Evolutionary conservation across 805 yeast species (phyloP).

Genomic region (Maudiozyma bulderi): DNA sequence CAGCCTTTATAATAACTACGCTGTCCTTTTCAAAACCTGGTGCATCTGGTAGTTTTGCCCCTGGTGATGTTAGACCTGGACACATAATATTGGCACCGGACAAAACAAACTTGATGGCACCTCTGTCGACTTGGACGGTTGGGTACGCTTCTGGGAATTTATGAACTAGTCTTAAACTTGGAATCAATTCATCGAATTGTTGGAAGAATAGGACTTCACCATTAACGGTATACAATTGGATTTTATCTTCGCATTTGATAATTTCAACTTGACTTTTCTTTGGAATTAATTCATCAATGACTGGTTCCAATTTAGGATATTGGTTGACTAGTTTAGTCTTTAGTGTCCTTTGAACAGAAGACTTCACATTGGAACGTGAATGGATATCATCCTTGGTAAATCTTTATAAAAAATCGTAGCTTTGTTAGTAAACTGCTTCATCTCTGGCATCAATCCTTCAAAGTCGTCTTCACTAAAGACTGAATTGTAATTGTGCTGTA

Average conservation of each 20-base stretch:
- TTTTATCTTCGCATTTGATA: constrained; percentile 83
- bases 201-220: constrained; percentile 70
- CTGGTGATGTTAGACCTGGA: constrained; percentile 82
- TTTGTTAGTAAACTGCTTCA: constrained; percentile 1
- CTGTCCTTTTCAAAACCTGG: constrained; percentile 46
- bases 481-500: too few species aligned
- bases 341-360: constrained; percentile 88
- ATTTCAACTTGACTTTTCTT: constrained; percentile 75
- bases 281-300: constrained; percentile 75
- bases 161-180: constrained; percentile 67
- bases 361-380: constrained; percentile 82
- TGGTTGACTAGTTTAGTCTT: constrained; percentile 63
- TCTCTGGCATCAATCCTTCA: neutral
- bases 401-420: constrained; percentile 20
- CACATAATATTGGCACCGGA: constrained; percentile 97
- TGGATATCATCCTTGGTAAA: constrained; percentile 82
- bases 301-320: constrained; percentile 65
- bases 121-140: constrained; percentile 81
- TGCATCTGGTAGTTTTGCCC: constrained; percentile 74
- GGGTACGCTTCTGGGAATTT: constrained; percentile 80
- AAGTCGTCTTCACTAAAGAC: too few species aligned
- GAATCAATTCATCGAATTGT: constrained; percentile 70
- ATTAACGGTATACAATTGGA: constrained; percentile 66
- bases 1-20: constrained; percentile 80
- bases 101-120: constrained; percentile 91